Evolutionary conservation across 2,329 filamentous ascomycete genomes (phyloP), one percentile per base, ranked within the genome.

Genomic region (Alternaria conjuncta): DNA sequence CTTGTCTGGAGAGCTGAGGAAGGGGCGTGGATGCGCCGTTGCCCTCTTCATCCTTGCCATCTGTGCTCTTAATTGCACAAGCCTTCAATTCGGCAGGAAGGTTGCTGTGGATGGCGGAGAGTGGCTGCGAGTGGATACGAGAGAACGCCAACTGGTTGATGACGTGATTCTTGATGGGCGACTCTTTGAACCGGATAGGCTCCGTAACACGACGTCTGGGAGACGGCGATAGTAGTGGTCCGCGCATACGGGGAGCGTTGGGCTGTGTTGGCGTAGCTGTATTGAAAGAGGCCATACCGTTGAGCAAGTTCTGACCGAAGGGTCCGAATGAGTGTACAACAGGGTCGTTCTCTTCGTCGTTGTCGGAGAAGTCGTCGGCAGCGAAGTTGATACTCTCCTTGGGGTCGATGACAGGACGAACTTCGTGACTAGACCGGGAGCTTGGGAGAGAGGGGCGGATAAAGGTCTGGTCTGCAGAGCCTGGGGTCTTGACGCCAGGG

Each of bases 141-240:
- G 96, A 97, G 80, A 93, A 99, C 30, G 96, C 96, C 28, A 99
- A 88, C 81, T 99, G 96, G 81, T 98, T 98, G 78, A 96, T 87
- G 66, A 97, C 89, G 77, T 99, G 96, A 80, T 97, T 97, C 72
- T 87, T 87, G 68, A 96, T 81, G 81, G 82, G 83, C 81, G 73
- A 74, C 32, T 78, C 74, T 58, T 81, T 78, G 70, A 80, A 75
- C 41, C 68, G 67, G 20, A 68, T 51, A 62, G 70, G 66, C 23
- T 77, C 74, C 12, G 66, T 41, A 44, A 67, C 66, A 57, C 72
- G 61, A 44, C 71, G 73, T 60, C 74, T 71, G 13, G 79, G 75
- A 32, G 79, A 79, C 13, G 73, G 73, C 2, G 77, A 75, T 9
- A 72, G 60, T 46, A 73, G 57, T 20, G 71, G 68, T n/a, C 72